These are phyloP conservation scores for Nothopassalora personata DNA, from an alignment of 2,329 filamentous ascomycete genomes.

Conservation along the genomic window DNA sequence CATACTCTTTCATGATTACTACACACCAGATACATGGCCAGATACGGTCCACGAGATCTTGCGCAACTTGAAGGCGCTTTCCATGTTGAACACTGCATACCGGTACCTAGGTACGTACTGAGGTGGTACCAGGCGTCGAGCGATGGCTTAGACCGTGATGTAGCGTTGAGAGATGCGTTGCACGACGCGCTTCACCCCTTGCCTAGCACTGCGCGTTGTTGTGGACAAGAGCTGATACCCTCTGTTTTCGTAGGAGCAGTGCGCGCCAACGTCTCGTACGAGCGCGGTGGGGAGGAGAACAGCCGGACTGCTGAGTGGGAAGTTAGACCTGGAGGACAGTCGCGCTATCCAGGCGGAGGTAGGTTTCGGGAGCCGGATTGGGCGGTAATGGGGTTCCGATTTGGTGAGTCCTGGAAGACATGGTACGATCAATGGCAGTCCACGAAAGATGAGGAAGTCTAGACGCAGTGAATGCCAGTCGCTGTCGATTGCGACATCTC, in stretches of 20 bases:
- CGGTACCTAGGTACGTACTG: conserved; percentile 3
- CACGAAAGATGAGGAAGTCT: not conserved
- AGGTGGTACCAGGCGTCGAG: too few species aligned
- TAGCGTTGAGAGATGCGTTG: too few species aligned
- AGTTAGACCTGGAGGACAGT: not conserved
- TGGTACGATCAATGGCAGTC: not conserved
- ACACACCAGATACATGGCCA: conserved; percentile 21
- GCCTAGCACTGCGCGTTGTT: too few species aligned
- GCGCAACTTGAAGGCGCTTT: conserved; percentile 16
- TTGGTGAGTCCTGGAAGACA: conserved; percentile 11
- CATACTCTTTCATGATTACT: conserved; percentile 21
- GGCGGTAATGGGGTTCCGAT: conserved; percentile 12
- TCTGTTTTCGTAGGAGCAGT: not conserved
- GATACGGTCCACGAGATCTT: conserved; percentile 16
- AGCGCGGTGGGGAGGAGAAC: conserved; percentile 4
- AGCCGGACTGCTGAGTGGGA: conserved; percentile 8
- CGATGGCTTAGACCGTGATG: too few species aligned
- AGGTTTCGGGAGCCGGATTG: conserved; percentile 11
- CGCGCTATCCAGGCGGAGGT: not conserved
- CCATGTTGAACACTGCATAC: conserved; percentile 15
- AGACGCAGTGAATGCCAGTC: too few species aligned
- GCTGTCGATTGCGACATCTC: too few species aligned
- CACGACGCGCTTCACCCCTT: too few species aligned
- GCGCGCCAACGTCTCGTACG: conserved; percentile 7
- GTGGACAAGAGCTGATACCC: too few species aligned